phyloP scores from a whole-genome alignment of 2,329 filamentous ascomycete genomes.

The Exophiala lecanii-corni region DNA sequence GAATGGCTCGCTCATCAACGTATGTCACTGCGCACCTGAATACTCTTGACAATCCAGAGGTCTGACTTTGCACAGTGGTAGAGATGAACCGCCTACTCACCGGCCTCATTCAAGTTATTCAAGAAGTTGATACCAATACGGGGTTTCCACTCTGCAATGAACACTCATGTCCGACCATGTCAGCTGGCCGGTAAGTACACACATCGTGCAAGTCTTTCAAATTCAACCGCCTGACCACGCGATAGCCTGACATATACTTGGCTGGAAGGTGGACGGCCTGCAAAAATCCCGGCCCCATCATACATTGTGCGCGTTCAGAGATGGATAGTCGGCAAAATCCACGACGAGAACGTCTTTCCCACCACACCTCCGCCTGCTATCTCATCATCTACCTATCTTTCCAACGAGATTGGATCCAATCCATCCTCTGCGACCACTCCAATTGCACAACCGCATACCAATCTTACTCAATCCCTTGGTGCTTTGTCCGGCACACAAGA shows the following conservation, averaged over 20 bases:
- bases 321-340: conserved; percentile 95
- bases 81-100: conserved; percentile 87
- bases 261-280: conserved; percentile 83
- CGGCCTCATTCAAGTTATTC: conserved; percentile 83
- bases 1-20: conserved; percentile 97
- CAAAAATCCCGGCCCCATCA: conserved; percentile 85
- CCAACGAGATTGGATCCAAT: conserved; percentile 47
- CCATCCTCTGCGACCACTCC: conserved; percentile 36
- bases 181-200: conserved; percentile 77
- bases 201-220: neutral
- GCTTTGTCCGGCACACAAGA: conserved; percentile 60
- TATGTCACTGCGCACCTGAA: too few relatives aligned
- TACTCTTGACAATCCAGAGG: conserved; percentile 1
- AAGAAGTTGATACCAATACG: conserved; percentile 73
- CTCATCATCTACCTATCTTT: conserved; percentile 51
- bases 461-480: conserved; percentile 52
- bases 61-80: conserved; percentile 58
- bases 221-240: conserved; percentile 20
- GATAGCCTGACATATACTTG: conserved; percentile 88
- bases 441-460: conserved; percentile 44
- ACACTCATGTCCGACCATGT: conserved; percentile 83
- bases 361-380: conserved; percentile 68
- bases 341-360: conserved; percentile 84
- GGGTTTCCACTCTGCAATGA: conserved; percentile 78
- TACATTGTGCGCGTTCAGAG: conserved; percentile 96